Evolutionary conservation across 352 stramenopile genomes (phyloP).

Genomic region (Achlya hypogyna): DNA sequence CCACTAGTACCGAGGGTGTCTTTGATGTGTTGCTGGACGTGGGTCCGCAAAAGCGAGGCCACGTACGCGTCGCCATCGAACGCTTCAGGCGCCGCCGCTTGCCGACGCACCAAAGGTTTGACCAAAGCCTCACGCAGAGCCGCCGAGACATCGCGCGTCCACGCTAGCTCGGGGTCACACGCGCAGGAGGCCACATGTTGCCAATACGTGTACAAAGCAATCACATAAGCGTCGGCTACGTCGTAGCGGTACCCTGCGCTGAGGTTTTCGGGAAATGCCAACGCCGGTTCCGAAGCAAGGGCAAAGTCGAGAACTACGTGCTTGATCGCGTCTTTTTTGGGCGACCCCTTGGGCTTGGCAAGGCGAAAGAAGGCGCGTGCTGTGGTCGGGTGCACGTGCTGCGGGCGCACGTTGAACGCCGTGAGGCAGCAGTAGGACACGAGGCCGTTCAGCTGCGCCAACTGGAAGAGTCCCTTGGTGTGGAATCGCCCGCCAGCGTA

Average conservation of each 20-base stretch:
- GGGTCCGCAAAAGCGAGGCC: background rate
- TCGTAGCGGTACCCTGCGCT: constrained; percentile 47
- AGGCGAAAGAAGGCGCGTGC: constrained; percentile 51
- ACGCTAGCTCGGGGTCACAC: background rate
- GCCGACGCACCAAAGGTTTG: background rate
- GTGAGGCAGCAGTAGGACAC: constrained; percentile 71
- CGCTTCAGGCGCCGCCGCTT: background rate
- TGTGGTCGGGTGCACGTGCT: constrained; percentile 65
- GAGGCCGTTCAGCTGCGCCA: constrained; percentile 79
- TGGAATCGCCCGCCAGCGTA: constrained; percentile 66
- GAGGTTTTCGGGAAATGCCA: constrained; percentile 4
- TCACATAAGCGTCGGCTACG: constrained; percentile 71
- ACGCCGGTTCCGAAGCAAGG: constrained; percentile 34
- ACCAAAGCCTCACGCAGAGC: background rate
- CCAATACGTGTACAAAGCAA: constrained; percentile 58
- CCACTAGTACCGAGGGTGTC: background rate
- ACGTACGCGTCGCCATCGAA: background rate
- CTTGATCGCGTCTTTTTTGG: constrained; percentile 36
- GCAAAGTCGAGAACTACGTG: constrained; percentile 63
- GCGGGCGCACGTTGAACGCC: constrained; percentile 38
- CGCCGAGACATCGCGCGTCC: background rate
- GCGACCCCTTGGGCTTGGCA: constrained; percentile 24
- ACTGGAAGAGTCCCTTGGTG: constrained; percentile 78
- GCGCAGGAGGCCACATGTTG: constrained; percentile 25
- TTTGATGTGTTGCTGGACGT: constrained; percentile 9